Evolutionary conservation across 257 asterid species (phyloP).

Genomic region (Apocynum venetum): DNA sequence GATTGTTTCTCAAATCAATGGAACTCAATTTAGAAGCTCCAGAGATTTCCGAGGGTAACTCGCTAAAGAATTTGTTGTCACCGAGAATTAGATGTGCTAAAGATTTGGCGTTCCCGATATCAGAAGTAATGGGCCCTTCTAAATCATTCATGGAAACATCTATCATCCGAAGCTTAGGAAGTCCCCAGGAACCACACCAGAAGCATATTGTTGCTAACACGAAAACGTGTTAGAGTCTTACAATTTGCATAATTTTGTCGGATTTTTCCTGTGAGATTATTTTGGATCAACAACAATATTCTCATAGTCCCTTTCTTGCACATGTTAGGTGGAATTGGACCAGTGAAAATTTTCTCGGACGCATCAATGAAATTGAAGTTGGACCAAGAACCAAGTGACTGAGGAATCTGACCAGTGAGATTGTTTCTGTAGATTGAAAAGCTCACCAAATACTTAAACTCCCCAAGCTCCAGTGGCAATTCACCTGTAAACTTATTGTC

Average conservation of each 20-base stretch:
- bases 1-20: slow-evolving; percentile 55
- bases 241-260: slow-evolving; percentile 33
- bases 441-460: slow-evolving; percentile 27
- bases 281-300: slow-evolving; percentile 29
- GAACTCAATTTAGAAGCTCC: slow-evolving; percentile 37
- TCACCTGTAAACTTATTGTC: slow-evolving; percentile 35
- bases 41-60: slow-evolving; percentile 50
- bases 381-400: slow-evolving; percentile 30
- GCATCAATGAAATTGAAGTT: slow-evolving; percentile 28
- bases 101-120: slow-evolving; percentile 53
- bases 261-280: slow-evolving; percentile 32
- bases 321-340: slow-evolving; percentile 42
- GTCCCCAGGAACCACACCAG: slow-evolving; percentile 78
- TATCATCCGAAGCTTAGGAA: slow-evolving; percentile 45
- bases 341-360: slow-evolving; percentile 29
- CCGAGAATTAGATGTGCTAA: slow-evolving; percentile 42
- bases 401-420: slow-evolving; percentile 21
- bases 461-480: not conserved
- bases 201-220: slow-evolving; percentile 58
- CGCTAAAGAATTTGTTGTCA: slow-evolving; percentile 50
- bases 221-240: slow-evolving; percentile 37
- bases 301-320: slow-evolving; percentile 28
- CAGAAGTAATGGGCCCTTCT: slow-evolving; percentile 57
- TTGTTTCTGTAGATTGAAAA: not conserved
- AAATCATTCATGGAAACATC: slow-evolving; percentile 50